These are phyloP conservation scores for Nicotiana benthamiana DNA, from an alignment of 257 asterid genomes.

Conservation along the genomic window DNA sequence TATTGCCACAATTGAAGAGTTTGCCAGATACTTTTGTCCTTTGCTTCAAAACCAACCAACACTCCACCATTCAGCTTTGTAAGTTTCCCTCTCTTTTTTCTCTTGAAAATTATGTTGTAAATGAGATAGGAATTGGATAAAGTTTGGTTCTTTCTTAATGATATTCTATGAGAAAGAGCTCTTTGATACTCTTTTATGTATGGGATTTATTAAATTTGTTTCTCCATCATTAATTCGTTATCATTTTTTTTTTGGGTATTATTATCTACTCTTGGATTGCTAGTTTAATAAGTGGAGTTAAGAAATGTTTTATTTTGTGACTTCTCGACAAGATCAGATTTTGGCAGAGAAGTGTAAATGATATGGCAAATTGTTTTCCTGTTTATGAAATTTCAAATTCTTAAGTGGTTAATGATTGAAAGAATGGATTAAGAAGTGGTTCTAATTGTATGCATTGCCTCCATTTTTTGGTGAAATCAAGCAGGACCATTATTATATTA, in stretches of 20 bases:
- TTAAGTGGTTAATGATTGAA: too few relatives aligned
- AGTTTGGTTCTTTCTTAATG: background rate
- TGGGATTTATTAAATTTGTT: background rate
- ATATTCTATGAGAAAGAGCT: background rate
- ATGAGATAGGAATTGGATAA: background rate
- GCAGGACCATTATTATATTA: background rate
- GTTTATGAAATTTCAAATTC: background rate
- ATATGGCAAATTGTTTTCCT: background rate
- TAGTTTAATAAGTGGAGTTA: background rate
- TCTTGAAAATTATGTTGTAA: background rate
- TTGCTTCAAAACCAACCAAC: conserved; percentile 48
- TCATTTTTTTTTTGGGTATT: too few relatives aligned
- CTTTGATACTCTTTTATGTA: background rate
- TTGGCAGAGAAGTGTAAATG: background rate
- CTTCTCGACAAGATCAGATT: background rate
- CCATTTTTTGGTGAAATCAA: background rate
- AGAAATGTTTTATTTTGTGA: background rate
- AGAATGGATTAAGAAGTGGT: background rate
- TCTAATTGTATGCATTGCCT: background rate
- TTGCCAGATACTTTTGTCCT: conserved; percentile 72
- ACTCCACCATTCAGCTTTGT: conserved; percentile 36
- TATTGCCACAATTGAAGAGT: conserved; percentile 91
- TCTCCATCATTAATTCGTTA: background rate
- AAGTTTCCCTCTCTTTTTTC: conserved; percentile 11
- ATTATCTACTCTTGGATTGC: background rate